Evolutionary conservation across 2,329 filamentous ascomycete species (phyloP), one percentile per base, ranked within the genome.

Genomic region (Alternaria burnsii): DNA sequence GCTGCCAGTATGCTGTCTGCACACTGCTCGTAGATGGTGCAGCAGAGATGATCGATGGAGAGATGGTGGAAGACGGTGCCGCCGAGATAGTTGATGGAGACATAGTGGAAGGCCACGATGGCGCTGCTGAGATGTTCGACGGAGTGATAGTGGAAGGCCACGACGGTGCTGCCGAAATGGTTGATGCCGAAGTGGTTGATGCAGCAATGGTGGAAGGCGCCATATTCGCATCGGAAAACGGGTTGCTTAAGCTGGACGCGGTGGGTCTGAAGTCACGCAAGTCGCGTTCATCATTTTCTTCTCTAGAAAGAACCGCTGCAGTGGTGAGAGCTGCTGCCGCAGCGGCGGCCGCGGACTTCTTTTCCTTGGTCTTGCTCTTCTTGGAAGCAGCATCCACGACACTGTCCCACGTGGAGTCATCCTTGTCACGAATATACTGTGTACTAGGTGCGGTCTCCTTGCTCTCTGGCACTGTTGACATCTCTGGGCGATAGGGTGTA

Each of bases 1-100:
- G 78, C 34, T 82, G 78, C 38, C 77, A 78, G 62, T 78, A 80
- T 3, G 82, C 81, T 20, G 75, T 48, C 24, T 61, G 61, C n/a
- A 62, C 52, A 40, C 56, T 62, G 52, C 57, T 71, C n/a, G 67
- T 60, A 16, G 70, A 73, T 18, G 69, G 69, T 18, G 66, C 63
- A 7, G 57, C 55, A 26, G 55, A 58, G 50, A 58, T 54, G 50
- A 58, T 54, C 12, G 55, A 58, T 6, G 55, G 42, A 20, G 55
- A 12, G 16, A 55, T 46, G 44, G n/a, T 71, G 10, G 68, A 63
- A 20, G 68, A 71, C 20, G 68, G 68, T 11, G 67, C 61, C 2
- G 69, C 67, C 16, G 70, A 71, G 9, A 62, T 65, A 3, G 59
- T 55, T 22, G 68, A 68, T 14, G 70, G 52, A 44, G 55, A 4